Base-by-base conservation (phyloP, 139 green algal genomes). In the Pycnococcus provasolii region DNA sequence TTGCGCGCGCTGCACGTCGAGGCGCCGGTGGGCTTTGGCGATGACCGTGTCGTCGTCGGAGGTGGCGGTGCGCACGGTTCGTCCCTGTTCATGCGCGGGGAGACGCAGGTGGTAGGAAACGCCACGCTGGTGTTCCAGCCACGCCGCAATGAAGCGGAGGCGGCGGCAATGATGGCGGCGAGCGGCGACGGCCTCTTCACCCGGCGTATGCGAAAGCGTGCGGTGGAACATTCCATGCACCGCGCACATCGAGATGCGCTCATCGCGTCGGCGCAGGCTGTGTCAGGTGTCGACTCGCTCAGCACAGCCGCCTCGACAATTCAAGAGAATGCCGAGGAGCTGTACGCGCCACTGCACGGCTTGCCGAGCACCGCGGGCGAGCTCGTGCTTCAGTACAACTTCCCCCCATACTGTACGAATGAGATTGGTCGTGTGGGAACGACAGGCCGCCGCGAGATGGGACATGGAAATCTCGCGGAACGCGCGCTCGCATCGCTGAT, bases 81-180 rank as follows among this genome's bases (percentile, higher is more conserved):
- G 58, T 80, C 85, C 4, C 84, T 99, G 3, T 99, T 99, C 75
- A 99, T 93, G 9, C 82, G 94, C 1, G 93, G 93, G 3, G 91
- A 98, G 76, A 98, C 92, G 44, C 91, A 97, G 81, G 81, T 83
- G 3, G 51, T 96, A 42, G 86, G 84, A 4, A 88, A 92, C 8
- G 72, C 86, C 37, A 96, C 90, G 2, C 79, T 96, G 15, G 81
- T 44, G 13, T 26, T 40, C 41, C 3, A 42, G n/a, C 62, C 64
- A 54, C 6, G 80, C 41, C 76, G 69, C 52, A 54, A 65, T 5
- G 60, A 53, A 4, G 60, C 43, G 4, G 83, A 26, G 26, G 26
- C 26, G 26, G 26, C 26, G 26, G 26, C 26, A 26, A 26, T 26
- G 26, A 26, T 26, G 26, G 26, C 26, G 26, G 26, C 26, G 26